Base-by-base conservation (phyloP, 306 rosid genomes). In the Pyrus bretschneideri region DNA sequence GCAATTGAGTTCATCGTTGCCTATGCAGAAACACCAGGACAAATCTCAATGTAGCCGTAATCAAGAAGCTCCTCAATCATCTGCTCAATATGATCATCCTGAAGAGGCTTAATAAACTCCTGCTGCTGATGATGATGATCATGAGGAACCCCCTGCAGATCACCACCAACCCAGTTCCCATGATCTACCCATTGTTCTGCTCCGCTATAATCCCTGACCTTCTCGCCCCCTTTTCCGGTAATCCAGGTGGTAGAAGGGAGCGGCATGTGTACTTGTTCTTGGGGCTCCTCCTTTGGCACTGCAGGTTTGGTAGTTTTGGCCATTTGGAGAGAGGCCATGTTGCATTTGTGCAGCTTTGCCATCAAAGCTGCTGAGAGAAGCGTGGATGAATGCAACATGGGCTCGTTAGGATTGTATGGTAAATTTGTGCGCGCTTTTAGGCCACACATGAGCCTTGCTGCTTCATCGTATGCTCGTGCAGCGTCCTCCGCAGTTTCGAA, bases 401-500 rank as follows among this genome's bases (percentile, higher is more conserved):
- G 30, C 35, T 80, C 88, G 30, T 85, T 88, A 17, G 90, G 96
- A 52, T 88, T 88, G 64, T 67, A 78, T 19, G 86, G 82, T 79
- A 90, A 88, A 82, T 92, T 92, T 63, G 93, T 90, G 1, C 91
- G 86, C 7, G 93, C 93, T 74, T 92, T 90, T 73, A 89, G 78
- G 2, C 96, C 93, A 54, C 97, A 88, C 92, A 92, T 87, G 13
- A 92, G 75, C 54, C 91, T 87, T 2, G 97, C 97, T 27, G 97
- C 97, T 85, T 92, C 96, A 75, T 92, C 97, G 51, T 92, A 92
- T 14, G 96, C 97, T 83, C 83, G 81, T 14, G 97, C 97, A 12
- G 97, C 97, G 79, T 92, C 95, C 70, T 91, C 95, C 38, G 94
- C 97, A 1, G 91, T 91, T 76, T 88, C 93, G 59, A 88, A 91